A percentile compares a stretch with the other conserved stretches of the same genome.
These are phyloP conservation scores for Huiozyma sinensis DNA, from an alignment of 805 yeast genomes.

Conservation along the genomic window DNA sequence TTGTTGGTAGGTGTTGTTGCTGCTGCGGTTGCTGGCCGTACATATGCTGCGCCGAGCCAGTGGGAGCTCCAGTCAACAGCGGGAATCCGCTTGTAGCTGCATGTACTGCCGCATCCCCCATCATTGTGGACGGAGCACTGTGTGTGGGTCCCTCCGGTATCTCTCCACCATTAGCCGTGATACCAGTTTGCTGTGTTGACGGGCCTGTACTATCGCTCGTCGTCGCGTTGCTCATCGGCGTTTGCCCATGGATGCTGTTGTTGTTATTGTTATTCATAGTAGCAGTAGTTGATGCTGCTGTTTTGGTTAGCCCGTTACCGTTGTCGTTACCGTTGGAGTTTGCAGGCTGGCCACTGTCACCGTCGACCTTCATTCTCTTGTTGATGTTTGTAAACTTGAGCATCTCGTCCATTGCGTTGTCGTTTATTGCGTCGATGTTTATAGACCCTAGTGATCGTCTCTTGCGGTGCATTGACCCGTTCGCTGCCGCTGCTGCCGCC, in stretches of 20 bases:
- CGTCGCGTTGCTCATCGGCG: not conserved
- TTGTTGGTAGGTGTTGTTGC: not conserved
- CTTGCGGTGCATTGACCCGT: conserved; percentile 6
- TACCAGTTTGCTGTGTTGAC: too few species aligned
- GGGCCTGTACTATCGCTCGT: not conserved
- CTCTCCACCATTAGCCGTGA: too few species aligned
- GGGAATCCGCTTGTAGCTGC: too few species aligned
- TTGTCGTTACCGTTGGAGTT: not conserved
- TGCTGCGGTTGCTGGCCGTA: too few species aligned
- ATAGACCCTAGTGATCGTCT: conserved; percentile 21
- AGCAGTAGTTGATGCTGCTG: not conserved
- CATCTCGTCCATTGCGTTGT: conserved; percentile 23
- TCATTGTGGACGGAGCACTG: too few species aligned
- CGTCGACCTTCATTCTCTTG: conserved; percentile 10
- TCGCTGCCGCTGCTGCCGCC: not conserved
- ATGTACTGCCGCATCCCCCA: too few species aligned
- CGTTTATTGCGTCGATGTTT: conserved; percentile 20
- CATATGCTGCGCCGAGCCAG: too few species aligned
- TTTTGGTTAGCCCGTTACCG: not conserved
- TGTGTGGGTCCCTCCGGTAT: too few species aligned
- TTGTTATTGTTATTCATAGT: not conserved
- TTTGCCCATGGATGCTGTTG: not conserved
- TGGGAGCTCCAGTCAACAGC: too few species aligned
- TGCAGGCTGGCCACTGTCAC: too few species aligned
- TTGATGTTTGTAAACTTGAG: conserved; percentile 19